Conservation (phyloP, 345 rosid species). For the Moricandia arvensis region DNA sequence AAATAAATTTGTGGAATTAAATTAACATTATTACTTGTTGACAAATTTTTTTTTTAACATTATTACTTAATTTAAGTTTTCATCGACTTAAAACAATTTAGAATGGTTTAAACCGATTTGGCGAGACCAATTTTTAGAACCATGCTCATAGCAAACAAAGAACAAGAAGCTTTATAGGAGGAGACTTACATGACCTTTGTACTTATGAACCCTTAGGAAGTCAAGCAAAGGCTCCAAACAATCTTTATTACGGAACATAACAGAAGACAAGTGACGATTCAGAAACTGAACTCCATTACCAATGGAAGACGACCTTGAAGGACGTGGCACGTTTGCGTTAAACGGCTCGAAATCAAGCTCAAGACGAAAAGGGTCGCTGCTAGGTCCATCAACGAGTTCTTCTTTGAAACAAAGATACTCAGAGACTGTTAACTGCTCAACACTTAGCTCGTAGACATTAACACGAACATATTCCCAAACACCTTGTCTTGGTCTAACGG, state of each 20-base stretch:
- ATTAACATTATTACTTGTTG: too few relatives aligned
- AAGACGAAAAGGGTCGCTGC: slow-evolving; percentile 50
- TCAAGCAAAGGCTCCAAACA: slow-evolving; percentile 81
- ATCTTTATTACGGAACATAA: slow-evolving; percentile 88
- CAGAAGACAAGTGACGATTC: slow-evolving; percentile 93
- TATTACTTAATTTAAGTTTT: too few relatives aligned
- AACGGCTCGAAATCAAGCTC: slow-evolving; percentile 99
- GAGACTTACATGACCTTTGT: slow-evolving; percentile 86
- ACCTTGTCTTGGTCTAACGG: slow-evolving; percentile 96
- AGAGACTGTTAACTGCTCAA: slow-evolving; percentile 73
- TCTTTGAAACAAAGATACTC: slow-evolving; percentile 91
- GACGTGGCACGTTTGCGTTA: slow-evolving; percentile 84
- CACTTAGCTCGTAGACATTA: slow-evolving; percentile 74
- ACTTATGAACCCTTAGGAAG: slow-evolving; percentile 77
- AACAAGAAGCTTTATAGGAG: neutral
- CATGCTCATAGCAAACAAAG: neutral
- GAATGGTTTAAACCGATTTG: too few relatives aligned
- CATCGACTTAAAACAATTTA: too few relatives aligned
- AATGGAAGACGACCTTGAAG: slow-evolving; percentile 85
- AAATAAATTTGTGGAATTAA: too few relatives aligned
- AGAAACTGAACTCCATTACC: slow-evolving; percentile 99
- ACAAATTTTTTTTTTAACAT: too few relatives aligned
- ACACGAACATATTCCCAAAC: slow-evolving; percentile 98
- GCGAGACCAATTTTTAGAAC: neutral
- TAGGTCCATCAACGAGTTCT: slow-evolving; percentile 74